Base-by-base conservation (phyloP, 257 asterid genomes). In the Schizonepeta tenuifolia region DNA sequence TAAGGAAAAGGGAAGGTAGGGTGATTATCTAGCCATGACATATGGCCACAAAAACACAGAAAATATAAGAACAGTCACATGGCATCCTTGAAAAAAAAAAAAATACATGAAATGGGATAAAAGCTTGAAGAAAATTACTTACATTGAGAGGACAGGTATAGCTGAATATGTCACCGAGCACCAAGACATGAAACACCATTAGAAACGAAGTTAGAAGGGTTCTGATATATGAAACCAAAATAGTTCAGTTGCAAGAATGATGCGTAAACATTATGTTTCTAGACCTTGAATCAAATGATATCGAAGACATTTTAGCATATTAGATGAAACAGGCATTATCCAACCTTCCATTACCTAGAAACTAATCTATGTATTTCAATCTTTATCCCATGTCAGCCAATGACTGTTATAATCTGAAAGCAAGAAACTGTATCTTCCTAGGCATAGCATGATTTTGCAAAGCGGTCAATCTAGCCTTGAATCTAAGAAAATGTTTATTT, bases 81-180 rank as follows among this genome's bases (percentile, higher is more conserved):
- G 43, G n/a, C 51, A 31, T 5, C 51, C 6, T 41, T 41, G 71
- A 75, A 53, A 18, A 17, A 49, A 36, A 75, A 43, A 64, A 11
- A 49, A 33, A 5, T 51, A 73, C 58, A 44, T 53, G 51, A 63
- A 36, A 15, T 12, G 15, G 47, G 61, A 44, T 11, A 57, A 67
- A 18, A 63, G 57, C 53, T 47, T 53, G 69, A 68, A 66, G 33
- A 68, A 64, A 55, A 62, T 18, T 69, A 83, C 99, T 91, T 87
- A 94, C 99, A 84, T 91, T 64, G 99, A 94, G 71, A 94, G 96
- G 74, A 94, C 95, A 35, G 99, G 99, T 83, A 94, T 94, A 26
- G 97, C 99, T 94, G 93, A 80, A 74, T 75, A 79, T 80, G 68
- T 65, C 71, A 76, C 69, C 53, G 69, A 14, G 56, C 82, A 80